Evolutionary conservation across 2,329 filamentous ascomycete genomes (phyloP).

Genomic region (Bipolaris bicolor): DNA sequence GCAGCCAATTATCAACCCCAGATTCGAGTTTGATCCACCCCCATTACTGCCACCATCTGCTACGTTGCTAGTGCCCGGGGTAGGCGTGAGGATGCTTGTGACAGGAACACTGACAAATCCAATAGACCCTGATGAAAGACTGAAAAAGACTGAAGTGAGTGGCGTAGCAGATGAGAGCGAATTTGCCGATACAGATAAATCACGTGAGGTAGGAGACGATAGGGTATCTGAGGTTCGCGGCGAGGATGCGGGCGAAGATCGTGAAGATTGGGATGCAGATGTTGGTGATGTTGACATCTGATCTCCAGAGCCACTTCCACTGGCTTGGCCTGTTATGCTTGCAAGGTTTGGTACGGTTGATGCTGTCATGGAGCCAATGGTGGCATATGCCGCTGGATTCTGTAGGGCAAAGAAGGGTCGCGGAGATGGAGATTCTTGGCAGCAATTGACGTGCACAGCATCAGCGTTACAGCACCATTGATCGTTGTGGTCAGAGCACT

Average conservation of each 20-base stretch:
- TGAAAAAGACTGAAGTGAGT: conserved; percentile 33
- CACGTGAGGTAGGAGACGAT: conserved; percentile 10
- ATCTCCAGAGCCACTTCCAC: conserved; percentile 8
- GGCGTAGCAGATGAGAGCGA: conserved; percentile 16
- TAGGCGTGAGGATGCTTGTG: conserved; percentile 28
- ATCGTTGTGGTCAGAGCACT: conserved; percentile 42
- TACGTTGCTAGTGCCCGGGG: conserved; percentile 3
- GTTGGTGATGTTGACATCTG: conserved; percentile 20
- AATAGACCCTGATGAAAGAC: conserved; percentile 31
- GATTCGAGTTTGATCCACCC: conserved; percentile 27
- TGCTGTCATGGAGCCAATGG: conserved; percentile 34
- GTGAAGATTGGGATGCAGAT: conserved; percentile 6
- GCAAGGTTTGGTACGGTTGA: conserved; percentile 29
- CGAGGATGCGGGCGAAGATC: not conserved
- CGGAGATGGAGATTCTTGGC: conserved; percentile 36
- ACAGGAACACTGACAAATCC: conserved; percentile 32
- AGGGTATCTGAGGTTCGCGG: conserved; percentile 13
- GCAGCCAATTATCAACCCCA: conserved; percentile 43
- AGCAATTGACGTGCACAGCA: conserved; percentile 37
- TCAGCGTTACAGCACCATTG: conserved; percentile 48
- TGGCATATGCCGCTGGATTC: conserved; percentile 42
- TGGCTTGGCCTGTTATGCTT: conserved; percentile 35
- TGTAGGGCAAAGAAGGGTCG: conserved; percentile 44
- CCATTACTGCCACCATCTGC: conserved; percentile 3
- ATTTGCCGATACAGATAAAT: not conserved